These are phyloP conservation scores for Blastobotrys muscicola DNA, from an alignment of 805 yeast species.

Conservation along the genomic window DNA sequence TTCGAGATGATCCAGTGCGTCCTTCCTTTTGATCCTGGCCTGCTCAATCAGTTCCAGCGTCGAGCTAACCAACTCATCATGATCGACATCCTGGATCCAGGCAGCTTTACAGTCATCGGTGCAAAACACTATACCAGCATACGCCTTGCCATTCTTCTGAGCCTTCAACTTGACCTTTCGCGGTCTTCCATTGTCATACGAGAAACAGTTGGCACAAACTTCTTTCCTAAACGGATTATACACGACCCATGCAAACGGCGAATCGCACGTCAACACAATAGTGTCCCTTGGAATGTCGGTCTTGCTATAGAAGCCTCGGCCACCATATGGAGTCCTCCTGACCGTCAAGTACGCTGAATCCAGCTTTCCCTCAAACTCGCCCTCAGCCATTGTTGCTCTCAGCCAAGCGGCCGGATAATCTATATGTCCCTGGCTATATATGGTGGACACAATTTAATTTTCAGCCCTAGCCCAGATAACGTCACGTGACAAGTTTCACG, in stretches of 20 bases:
- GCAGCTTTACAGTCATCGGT: constrained; percentile 33
- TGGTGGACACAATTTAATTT: too few relatives aligned
- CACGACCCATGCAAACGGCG: constrained; percentile 41
- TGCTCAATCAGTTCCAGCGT: constrained; percentile 32
- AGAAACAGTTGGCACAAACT: constrained; percentile 47
- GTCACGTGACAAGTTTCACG: too few relatives aligned
- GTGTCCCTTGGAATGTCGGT: constrained; percentile 34
- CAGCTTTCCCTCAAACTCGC: too few relatives aligned
- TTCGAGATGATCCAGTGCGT: not conserved
- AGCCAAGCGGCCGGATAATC: too few relatives aligned
- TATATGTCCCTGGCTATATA: too few relatives aligned
- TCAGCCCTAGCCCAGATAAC: too few relatives aligned
- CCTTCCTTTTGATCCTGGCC: not conserved
- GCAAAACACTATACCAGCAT: constrained; percentile 46
- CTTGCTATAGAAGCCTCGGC: constrained; percentile 49
- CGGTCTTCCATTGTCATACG: constrained; percentile 38
- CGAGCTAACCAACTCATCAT: constrained; percentile 28
- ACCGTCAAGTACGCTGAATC: not conserved
- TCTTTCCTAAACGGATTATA: constrained; percentile 50
- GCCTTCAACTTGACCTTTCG: constrained; percentile 33
- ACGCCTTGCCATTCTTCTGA: constrained; percentile 14
- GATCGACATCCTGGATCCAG: constrained; percentile 32
- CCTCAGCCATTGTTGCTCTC: too few relatives aligned
- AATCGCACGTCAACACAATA: constrained; percentile 30
- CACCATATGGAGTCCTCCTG: constrained; percentile 38